Evolutionary conservation across 352 stramenopile species (phyloP).

Genomic region (Thalassiosira exigua): DNA sequence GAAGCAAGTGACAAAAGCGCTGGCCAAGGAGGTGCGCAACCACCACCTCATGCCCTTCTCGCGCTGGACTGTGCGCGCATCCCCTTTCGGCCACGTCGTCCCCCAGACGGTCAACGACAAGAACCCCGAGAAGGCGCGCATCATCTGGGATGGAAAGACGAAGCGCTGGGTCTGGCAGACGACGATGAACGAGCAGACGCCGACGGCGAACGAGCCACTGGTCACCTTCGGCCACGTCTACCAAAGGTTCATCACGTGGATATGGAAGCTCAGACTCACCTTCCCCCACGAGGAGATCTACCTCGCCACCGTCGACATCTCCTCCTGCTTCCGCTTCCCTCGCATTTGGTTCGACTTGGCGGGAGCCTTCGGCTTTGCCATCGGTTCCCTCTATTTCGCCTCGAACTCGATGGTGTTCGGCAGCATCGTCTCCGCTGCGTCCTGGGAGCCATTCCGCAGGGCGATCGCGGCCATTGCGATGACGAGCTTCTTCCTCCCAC

Average conservation of each 20-base stretch:
- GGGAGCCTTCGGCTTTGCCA: slow-evolving; percentile 38
- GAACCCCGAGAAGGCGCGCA: background rate
- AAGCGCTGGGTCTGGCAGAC: background rate
- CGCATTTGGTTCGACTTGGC: slow-evolving; percentile 16
- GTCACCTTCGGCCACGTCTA: slow-evolving; percentile 41
- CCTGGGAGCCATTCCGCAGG: slow-evolving; percentile 41
- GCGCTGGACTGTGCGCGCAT: background rate
- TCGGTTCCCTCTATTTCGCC: background rate
- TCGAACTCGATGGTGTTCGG: slow-evolving; percentile 51
- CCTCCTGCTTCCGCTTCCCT: slow-evolving; percentile 33
- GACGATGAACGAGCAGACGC: slow-evolving; percentile 33
- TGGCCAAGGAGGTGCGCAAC: slow-evolving; percentile 42
- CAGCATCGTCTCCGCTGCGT: background rate
- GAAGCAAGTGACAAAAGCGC: slow-evolving; percentile 3
- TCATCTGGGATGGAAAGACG: slow-evolving; percentile 42
- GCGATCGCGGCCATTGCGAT: slow-evolving; percentile 1
- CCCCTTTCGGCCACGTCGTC: background rate
- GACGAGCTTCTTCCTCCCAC: background rate
- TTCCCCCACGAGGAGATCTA: slow-evolving; percentile 11
- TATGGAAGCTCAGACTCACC: slow-evolving; percentile 32
- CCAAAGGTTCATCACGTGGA: background rate
- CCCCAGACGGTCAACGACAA: slow-evolving; percentile 31
- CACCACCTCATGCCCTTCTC: slow-evolving; percentile 18
- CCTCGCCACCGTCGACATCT: slow-evolving; percentile 16
- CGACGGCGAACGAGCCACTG: background rate